A percentile compares a stretch with the other conserved stretches of the same genome.
Conservation (phyloP, 2,329 filamentous ascomycete genomes). For the Diaporthe australafricana region DNA sequence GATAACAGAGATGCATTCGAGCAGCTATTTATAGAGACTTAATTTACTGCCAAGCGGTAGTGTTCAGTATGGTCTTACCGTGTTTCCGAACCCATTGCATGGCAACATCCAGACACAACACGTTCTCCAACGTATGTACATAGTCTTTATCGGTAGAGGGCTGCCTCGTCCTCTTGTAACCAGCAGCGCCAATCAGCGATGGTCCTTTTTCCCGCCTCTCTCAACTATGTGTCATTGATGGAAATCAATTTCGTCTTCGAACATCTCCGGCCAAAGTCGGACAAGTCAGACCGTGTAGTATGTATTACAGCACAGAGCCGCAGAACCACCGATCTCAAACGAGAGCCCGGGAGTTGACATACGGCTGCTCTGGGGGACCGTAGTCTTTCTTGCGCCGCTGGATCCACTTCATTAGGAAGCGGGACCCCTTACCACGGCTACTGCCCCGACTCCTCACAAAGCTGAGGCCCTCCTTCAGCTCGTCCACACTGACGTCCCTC, state of each 20-base stretch:
- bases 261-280: no score
- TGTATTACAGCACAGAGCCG: no score
- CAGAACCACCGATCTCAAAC: background rate
- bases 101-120: no score
- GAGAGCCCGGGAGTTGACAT: background rate
- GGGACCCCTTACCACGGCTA: slow-evolving; percentile 9
- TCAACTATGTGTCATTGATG: background rate
- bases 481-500: background rate
- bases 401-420: slow-evolving; percentile 6
- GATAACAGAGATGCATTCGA: rapidly evolving
- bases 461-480: background rate
- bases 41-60: rapidly evolving
- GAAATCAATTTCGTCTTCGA: background rate
- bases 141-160: no score
- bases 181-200: no score
- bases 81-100: no score
- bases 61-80: no score
- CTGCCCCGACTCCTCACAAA: slow-evolving; percentile 3
- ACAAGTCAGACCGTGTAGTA: no score
- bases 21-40: background rate
- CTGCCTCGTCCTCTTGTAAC: no score
- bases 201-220: no score
- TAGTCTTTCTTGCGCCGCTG: background rate
- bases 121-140: no score
- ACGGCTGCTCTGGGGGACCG: background rate